Conservation (phyloP, 2,329 filamentous ascomycete species). For the Cyphellophora attinorum region DNA sequence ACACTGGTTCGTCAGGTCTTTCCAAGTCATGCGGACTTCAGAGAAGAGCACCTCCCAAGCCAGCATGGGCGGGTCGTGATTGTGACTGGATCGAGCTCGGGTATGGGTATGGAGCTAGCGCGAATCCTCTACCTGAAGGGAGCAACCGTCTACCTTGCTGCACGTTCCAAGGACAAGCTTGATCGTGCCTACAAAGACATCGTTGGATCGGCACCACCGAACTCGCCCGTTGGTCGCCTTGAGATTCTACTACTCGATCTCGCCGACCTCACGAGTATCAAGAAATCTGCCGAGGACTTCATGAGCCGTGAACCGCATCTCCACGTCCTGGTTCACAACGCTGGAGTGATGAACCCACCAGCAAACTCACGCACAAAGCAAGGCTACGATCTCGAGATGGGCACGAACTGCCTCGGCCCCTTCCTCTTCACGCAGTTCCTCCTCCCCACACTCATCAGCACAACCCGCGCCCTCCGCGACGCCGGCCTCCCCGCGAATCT, state of each 20-base stretch:
- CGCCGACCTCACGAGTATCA: conserved; percentile 29
- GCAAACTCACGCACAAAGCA: conserved; percentile 22
- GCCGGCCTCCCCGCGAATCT: too few species aligned
- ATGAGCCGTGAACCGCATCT: conserved; percentile 26
- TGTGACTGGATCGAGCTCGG: conserved; percentile 26
- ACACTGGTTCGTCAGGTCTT: too few species aligned
- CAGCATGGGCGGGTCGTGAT: conserved; percentile 23
- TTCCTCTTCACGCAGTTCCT: conserved; percentile 29
- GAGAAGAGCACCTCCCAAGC: conserved; percentile 2
- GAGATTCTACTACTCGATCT: conserved; percentile 30
- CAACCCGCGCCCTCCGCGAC: too few species aligned
- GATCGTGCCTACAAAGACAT: conserved; percentile 29
- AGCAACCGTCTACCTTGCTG: conserved; percentile 35
- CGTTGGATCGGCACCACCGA: conserved; percentile 18
- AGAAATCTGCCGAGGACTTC: conserved; percentile 28
- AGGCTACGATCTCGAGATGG: conserved; percentile 28
- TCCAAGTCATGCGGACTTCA: too few species aligned
- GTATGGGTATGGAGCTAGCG: conserved; percentile 29
- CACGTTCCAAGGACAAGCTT: conserved; percentile 29
- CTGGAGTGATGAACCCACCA: conserved; percentile 24
- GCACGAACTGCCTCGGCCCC: conserved; percentile 26
- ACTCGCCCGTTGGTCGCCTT: conserved; percentile 24
- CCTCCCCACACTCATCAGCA: too few species aligned
- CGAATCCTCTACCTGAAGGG: conserved; percentile 30
- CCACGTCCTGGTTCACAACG: conserved; percentile 31